Conservation (phyloP, 441 rosid genomes). For the Populus hybrid region DNA sequence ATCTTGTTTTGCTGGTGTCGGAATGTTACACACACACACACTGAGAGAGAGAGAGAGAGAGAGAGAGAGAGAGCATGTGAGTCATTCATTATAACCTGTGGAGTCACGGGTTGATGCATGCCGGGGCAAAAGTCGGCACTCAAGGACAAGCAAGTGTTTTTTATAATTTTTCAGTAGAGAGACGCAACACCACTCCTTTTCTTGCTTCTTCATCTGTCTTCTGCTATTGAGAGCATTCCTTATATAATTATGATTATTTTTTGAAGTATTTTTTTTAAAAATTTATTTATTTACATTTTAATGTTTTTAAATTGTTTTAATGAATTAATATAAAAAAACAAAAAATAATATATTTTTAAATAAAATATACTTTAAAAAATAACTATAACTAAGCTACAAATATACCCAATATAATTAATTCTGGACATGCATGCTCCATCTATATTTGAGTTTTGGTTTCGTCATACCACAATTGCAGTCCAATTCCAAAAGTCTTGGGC, state of each 20-base stretch:
- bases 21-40: background rate
- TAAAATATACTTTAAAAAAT: too few relatives aligned
- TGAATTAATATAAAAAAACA: too few relatives aligned
- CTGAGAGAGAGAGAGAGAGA: background rate
- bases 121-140: conserved; percentile 3
- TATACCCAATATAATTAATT: too few relatives aligned
- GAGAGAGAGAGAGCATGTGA: background rate
- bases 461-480: background rate
- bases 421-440: background rate
- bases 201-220: background rate
- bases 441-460: background rate
- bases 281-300: too few relatives aligned
- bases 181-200: background rate
- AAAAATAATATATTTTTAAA: too few relatives aligned
- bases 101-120: conserved; percentile 6
- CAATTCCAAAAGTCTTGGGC: too few relatives aligned
- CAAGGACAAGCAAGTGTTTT: background rate
- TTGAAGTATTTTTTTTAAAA: too few relatives aligned
- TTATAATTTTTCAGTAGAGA: background rate
- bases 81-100: conserved; percentile 1
- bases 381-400: too few relatives aligned
- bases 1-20: background rate
- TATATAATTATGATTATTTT: too few relatives aligned
- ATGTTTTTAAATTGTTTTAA: too few relatives aligned
- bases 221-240: too few relatives aligned